These are phyloP conservation scores for Penicillium sumatraense DNA, from an alignment of 2,329 filamentous ascomycete species.

Conservation along the genomic window DNA sequence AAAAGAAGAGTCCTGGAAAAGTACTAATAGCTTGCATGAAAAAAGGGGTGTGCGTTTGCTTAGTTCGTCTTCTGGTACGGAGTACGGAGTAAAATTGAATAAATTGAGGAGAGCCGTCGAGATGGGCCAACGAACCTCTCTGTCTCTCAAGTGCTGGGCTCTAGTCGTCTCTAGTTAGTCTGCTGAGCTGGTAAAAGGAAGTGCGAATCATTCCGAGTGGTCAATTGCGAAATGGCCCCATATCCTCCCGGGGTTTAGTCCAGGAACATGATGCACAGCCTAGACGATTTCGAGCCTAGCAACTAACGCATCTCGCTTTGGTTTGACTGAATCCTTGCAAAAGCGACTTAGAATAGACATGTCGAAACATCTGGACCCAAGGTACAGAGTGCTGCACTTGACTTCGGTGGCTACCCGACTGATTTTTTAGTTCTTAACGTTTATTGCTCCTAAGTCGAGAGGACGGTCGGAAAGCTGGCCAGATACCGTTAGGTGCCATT, in stretches of 20 bases:
- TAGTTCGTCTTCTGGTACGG: neutral
- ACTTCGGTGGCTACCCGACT: constrained; percentile 10
- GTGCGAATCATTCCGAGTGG: constrained; percentile 13
- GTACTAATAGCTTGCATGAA: neutral
- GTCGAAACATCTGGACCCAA: constrained; percentile 11
- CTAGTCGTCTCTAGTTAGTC: too few relatives aligned
- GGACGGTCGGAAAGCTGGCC: neutral
- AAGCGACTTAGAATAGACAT: constrained; percentile 7
- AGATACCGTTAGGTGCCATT: neutral
- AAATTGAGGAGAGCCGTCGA: neutral
- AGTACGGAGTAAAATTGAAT: neutral
- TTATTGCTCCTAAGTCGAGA: neutral
- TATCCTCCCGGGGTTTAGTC: constrained; percentile 13
- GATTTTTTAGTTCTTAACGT: neutral
- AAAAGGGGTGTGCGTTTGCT: neutral
- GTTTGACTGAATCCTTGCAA: constrained; percentile 5
- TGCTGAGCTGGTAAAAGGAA: constrained; percentile 1
- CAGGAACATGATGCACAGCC: constrained; percentile 10
- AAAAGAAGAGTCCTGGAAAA: neutral
- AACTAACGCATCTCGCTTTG: neutral
- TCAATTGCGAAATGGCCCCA: constrained; percentile 9
- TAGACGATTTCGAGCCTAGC: constrained; percentile 15
- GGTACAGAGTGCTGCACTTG: neutral
- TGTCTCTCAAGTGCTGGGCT: too few relatives aligned
- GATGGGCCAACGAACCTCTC: constrained; percentile 1